These are phyloP conservation scores for Rhizopogon sp. DNA, from an alignment of 768 basidiomycete species.

Conservation along the genomic window DNA sequence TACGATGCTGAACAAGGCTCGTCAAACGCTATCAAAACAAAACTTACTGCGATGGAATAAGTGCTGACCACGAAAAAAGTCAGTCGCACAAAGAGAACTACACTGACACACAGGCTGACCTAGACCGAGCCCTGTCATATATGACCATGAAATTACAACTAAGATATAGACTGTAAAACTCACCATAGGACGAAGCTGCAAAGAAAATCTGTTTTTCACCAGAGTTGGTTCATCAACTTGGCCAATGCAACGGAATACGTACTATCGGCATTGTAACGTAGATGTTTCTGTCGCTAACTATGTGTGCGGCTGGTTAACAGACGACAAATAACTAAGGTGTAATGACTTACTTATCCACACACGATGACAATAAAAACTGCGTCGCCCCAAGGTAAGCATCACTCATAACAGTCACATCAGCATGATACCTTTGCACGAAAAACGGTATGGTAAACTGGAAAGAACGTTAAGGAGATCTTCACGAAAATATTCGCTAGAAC, in stretches of 20 bases:
- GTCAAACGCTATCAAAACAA: not conserved
- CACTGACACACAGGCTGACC: not conserved
- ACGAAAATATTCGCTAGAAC: not conserved
- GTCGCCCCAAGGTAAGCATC: not conserved
- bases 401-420: not conserved
- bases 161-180: not conserved
- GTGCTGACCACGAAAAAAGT: not conserved
- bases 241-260: not conserved
- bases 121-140: not conserved
- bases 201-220: not conserved
- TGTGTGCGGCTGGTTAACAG: not conserved
- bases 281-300: not conserved
- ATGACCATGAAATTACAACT: not conserved
- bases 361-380: conserved; percentile 5
- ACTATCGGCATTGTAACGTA: not conserved
- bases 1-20: not conserved
- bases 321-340: not conserved
- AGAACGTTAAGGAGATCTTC: not conserved
- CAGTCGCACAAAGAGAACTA: not conserved
- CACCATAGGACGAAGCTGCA: not conserved
- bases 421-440: not conserved
- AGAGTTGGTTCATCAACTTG: not conserved
- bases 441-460: not conserved
- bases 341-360: conserved; percentile 4
- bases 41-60: not conserved